Evolutionary conservation across 2,329 filamentous ascomycete genomes (phyloP).

Genomic region (Alternaria alternata): DNA sequence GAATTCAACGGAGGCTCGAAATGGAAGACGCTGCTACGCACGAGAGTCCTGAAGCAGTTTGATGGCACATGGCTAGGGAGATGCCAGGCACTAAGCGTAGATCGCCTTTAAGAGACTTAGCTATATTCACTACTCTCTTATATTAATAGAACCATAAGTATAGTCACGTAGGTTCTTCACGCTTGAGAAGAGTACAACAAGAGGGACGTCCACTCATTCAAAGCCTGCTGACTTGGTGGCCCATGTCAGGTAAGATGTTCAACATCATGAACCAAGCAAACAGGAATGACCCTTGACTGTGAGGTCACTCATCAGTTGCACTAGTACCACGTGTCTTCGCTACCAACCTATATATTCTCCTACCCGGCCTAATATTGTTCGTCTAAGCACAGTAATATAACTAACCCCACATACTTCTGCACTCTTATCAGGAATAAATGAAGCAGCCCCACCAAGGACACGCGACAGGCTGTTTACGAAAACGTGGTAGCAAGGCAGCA

Average conservation of each 20-base stretch:
- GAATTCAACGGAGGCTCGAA: constrained; percentile 48
- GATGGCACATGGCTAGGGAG: not conserved
- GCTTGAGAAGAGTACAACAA: not conserved
- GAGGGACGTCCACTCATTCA: not conserved
- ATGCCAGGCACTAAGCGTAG: not conserved
- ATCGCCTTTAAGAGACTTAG: not conserved
- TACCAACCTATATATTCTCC: not conserved
- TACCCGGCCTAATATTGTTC: not conserved
- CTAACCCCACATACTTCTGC: not conserved
- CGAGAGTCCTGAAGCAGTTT: constrained; percentile 30
- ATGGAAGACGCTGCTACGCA: constrained; percentile 33
- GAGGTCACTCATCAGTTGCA: not conserved
- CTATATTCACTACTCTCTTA: too few relatives aligned
- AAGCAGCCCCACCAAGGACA: not conserved
- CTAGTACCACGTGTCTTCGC: constrained; percentile 3
- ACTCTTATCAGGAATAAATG: not conserved
- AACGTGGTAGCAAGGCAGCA: not conserved
- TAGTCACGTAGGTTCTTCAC: not conserved
- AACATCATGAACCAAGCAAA: not conserved
- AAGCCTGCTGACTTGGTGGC: not conserved
- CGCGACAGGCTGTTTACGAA: not conserved
- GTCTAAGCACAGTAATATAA: constrained; percentile 3
- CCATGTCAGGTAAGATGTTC: not conserved
- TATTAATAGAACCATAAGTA: not conserved
- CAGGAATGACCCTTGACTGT: too few relatives aligned